Evolutionary conservation across 352 stramenopile species (phyloP), one percentile per base, ranked within the genome.

Genomic region (Pythium periplocum): DNA sequence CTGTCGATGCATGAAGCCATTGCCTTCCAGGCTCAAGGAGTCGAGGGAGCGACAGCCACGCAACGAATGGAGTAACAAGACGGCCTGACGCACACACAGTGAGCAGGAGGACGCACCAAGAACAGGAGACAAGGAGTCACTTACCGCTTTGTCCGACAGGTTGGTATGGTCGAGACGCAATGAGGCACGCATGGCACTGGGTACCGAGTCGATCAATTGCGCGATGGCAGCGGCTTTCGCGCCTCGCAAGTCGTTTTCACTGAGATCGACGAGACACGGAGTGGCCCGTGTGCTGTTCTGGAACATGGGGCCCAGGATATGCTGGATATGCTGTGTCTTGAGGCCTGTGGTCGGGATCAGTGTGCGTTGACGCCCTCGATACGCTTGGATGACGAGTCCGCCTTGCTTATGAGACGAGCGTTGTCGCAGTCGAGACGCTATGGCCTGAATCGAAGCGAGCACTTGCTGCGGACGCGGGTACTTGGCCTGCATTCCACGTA

Each of bases 211-310:
- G 2, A 87, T 44, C 9, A 87, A 50, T 33, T 83, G 62, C 2
- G 82, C 77, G 1, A 92, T 47, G 3, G 77, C 35, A 12, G 64
- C 58, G 6, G 73, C 78, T 41, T 73, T 75, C 35, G 67, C 45
- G 3, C 79, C 70, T 38, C 69, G 73, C 4, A 90, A 56, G 37
- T 88, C 57, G 60, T 93, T 93, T 51, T 90, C 82, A n/a, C 79
- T 93, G 42, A 90, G 42, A 43, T 93, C 78, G 2, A 90, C 51
- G 53, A 73, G 62, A 17, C 75, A 78, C 6, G 70, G 67, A 35
- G 56, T 62, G 8, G 53, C 50, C 6, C 78, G 61, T 10, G 66
- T 62, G 2, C 61, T 68, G 55, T 91, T 91, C 11, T 72, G 62
- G 9, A 91, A 85, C 78, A 87, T 86, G 2, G 78, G 78, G 1